Conservation (phyloP, 2,329 filamentous ascomycete genomes). For the Fusarium ambrosium region DNA sequence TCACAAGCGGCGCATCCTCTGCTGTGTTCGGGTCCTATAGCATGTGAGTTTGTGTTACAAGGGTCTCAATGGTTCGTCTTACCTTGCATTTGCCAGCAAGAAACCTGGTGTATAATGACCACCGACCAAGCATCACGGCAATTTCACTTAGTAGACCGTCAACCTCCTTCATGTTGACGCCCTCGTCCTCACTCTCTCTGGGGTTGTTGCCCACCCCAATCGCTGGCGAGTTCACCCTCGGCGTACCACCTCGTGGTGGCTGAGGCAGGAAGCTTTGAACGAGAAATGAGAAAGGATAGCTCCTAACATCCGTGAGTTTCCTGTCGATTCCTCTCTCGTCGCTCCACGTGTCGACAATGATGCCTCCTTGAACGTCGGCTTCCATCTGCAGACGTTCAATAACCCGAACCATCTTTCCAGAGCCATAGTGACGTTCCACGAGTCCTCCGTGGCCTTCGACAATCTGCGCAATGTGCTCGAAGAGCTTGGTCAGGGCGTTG, state of each 20-base stretch:
- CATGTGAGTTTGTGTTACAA: conserved; percentile 28
- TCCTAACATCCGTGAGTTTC: conserved; percentile 94
- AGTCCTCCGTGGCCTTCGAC: conserved; percentile 91
- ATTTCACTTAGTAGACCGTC: conserved; percentile 90
- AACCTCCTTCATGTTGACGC: conserved; percentile 96
- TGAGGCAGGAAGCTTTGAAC: conserved; percentile 91
- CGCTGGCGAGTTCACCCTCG: conserved; percentile 83
- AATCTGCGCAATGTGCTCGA: conserved; percentile 98
- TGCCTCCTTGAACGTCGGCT: conserved; percentile 95
- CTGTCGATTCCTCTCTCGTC: conserved; percentile 89
- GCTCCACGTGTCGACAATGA: conserved; percentile 94
- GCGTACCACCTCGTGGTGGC: conserved; percentile 74
- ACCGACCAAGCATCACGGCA: conserved; percentile 90
- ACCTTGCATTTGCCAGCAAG: conserved; percentile 88
- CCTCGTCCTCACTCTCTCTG: conserved; percentile 85
- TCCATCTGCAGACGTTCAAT: conserved; percentile 94
- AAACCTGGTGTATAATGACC: conserved; percentile 93
- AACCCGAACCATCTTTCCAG: conserved; percentile 93
- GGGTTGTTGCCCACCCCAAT: conserved; percentile 65
- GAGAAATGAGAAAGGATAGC: conserved; percentile 96
- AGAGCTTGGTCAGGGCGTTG: conserved; percentile 88
- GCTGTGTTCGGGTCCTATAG: conserved; percentile 64
- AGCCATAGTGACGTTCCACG: conserved; percentile 93
- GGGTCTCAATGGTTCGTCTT: conserved; percentile 35
- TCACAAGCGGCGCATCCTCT: conserved; percentile 68